Evolutionary conservation across 768 basidiomycete species (phyloP), one percentile per base, ranked within the genome.

Genomic region (Lactarius indigo): DNA sequence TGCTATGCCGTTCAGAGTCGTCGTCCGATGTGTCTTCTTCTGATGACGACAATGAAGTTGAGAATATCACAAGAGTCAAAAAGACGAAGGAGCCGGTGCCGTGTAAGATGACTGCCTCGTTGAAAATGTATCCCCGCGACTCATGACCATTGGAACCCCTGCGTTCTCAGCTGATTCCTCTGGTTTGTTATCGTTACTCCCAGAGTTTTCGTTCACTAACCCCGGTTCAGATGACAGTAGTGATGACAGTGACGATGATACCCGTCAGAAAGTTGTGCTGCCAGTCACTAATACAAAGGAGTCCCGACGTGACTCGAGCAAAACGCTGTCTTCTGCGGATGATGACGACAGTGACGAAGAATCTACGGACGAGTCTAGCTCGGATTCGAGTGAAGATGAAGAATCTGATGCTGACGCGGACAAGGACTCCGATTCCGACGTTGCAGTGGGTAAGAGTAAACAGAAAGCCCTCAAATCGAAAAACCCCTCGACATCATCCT

Each of bases 1-100:
- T 42, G 17, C n/a, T 52, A 50, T 23, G 18, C n/a, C 9, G 31
- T 33, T 50, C 28, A 65, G 65, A 64, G 33, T 73, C 75, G 33
- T 73, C 75, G n/a, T 71, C 75, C 41, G 69, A 70, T 20, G 70
- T 65, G 17, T 70, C 69, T 57, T 71, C 69, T 50, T 70, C 70
- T 5, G 68, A 67, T 47, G 63, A 64, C 10, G 55, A 64, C 37
- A 44, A 41, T 54, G 52, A 50, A 41, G 61, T 57, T 26, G 57
- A 59, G 37, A 23, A 23, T 5, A 42, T 41, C 10, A 30, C 50
- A 26, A 28, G 44, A 31, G 44, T 39, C 59, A 61, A 68, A 58
- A 59, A 30, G 12, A 26, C 42, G 39, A 23, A 18, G 28, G 63
- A 63, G 62, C 37, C 37, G n/a, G 52, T 55, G 57, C 39, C 57